phyloP scores from a whole-genome alignment of 768 basidiomycete genomes.

The Boletus subparvulus region DNA sequence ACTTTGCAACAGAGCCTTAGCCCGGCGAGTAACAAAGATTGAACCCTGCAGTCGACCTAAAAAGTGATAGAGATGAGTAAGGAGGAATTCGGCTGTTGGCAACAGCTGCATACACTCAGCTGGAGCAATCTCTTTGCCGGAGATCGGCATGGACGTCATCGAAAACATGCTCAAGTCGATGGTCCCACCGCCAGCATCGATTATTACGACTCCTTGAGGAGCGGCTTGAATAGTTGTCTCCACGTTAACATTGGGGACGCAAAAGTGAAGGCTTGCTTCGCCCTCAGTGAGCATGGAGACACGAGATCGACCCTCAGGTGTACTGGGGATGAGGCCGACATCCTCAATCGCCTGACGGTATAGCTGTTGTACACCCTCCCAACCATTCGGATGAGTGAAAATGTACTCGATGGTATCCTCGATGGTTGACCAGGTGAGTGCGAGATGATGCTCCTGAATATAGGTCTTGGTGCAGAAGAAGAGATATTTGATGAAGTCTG shows the following conservation, averaged over 20 bases:
- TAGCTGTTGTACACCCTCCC: background rate
- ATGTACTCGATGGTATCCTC: constrained; percentile 18
- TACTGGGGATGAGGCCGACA: constrained; percentile 17
- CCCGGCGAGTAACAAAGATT: background rate
- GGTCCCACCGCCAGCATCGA: background rate
- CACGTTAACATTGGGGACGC: background rate
- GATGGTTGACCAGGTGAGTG: constrained; percentile 13
- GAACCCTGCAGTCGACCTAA: background rate
- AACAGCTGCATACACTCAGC: background rate
- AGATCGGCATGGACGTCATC: background rate
- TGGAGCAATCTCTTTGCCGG: background rate
- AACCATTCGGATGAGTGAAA: constrained; percentile 24
- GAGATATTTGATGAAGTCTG: background rate
- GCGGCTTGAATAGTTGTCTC: background rate
- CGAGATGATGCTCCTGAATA: constrained; percentile 14
- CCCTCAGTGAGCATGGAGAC: constrained; percentile 9
- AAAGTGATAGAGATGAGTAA: too few species aligned
- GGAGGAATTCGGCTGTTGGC: background rate
- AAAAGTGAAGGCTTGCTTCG: constrained; percentile 1
- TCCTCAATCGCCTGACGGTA: constrained; percentile 17
- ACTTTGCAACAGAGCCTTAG: background rate
- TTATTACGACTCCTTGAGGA: background rate
- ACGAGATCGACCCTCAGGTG: constrained; percentile 9
- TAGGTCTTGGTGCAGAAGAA: constrained; percentile 10
- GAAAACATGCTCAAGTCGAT: background rate